Evolutionary conservation across 139 green algal genomes (phyloP), one percentile per base, ranked within the genome.

Genomic region (Volvox africanus): DNA sequence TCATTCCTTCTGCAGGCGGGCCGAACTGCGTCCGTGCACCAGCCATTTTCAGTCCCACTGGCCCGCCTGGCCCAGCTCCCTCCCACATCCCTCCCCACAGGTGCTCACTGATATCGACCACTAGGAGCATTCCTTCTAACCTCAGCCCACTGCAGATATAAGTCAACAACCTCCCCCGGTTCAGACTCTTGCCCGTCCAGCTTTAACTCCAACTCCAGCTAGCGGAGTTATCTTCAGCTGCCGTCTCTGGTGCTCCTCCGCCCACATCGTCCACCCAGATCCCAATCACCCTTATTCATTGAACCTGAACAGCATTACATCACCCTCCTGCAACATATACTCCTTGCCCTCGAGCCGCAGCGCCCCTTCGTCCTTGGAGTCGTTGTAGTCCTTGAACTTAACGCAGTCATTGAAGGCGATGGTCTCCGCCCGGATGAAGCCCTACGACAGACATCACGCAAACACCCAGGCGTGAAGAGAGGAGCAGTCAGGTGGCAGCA

Each of bases 281-380:
- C 44, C 44, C 44, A 5, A 2, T 73, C 2, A 28, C 65, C 3
- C 65, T 28, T 73, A 73, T 28, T 26, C 65, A 69, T 94, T 94
- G 89, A 95, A 96, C 14, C 95, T 85, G 94, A 99, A 99, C 5
- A 97, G 89, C 94, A 99, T 95, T 24, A 99, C 95, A 92, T 99
- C 98, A 0, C 98, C 96, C 88, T 99, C 98, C 61, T 97, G 89
- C 61, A 99, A 97, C 6, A 99, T 88, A 83, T 99, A 99, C 92
- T 99, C 98, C 93, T 99, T 99, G 68, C 98, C 98, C 92, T 99
- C 98, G 44, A 97, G 88, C 33, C 98, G 94, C 90, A 99, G 88
- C 90, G 95, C 81, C 22, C 98, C 98, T 65, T 94, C 95, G 86
- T 99, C 97, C 89, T 97, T 97, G 50, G 96, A 92, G 19, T 92